Base-by-base conservation (phyloP, 768 basidiomycete species). In the Pleurotus tuoliensis region DNA sequence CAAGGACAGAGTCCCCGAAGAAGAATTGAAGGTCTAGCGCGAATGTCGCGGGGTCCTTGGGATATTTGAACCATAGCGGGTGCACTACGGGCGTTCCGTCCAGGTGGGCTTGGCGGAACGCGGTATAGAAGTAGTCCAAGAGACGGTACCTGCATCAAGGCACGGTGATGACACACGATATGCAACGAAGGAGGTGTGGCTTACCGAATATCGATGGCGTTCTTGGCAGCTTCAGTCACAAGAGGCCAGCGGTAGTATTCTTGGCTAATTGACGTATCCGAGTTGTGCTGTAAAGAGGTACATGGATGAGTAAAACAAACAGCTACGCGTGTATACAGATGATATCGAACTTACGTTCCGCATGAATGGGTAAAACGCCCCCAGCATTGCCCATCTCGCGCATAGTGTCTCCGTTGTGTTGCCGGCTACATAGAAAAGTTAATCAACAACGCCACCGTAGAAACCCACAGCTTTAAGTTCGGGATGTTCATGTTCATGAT, bases 341-440 rank as follows among this genome's bases (percentile, higher is more conserved):
- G 43, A 38, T 12, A 5, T 24, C 0, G 68, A 44, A 16, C 82
- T 67, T 56, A 86, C 84, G 64, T 91, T 88, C 7, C 90, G 75
- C 83, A 84, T 88, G 75, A 91, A 91, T 0, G 89, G 88, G 66
- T 84, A 83, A 69, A 90, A 91, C 0, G 86, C 88, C 1, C 87
- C 86, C 2, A 91, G 73, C 74, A 78, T 86, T 12, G 86, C 88
- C 89, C 90, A 91, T 38, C 90, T 74, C 38, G 86, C 83, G 59
- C 87, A 89, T 1, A 91, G 72, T 7, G 76, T 80, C 64, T 87
- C 87, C 1, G 87, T 86, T 1, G 85, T 84, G 63, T 88, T 76
- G 0, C 70, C 80, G 30, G 71, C 83, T 83, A 16, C 52, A 55
- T 4, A 9, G 3, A n/a, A 27, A 8, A 55, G 43, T 44, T 7